phyloP scores from a whole-genome alignment of 768 basidiomycete species.

The Suillus subaureus region DNA sequence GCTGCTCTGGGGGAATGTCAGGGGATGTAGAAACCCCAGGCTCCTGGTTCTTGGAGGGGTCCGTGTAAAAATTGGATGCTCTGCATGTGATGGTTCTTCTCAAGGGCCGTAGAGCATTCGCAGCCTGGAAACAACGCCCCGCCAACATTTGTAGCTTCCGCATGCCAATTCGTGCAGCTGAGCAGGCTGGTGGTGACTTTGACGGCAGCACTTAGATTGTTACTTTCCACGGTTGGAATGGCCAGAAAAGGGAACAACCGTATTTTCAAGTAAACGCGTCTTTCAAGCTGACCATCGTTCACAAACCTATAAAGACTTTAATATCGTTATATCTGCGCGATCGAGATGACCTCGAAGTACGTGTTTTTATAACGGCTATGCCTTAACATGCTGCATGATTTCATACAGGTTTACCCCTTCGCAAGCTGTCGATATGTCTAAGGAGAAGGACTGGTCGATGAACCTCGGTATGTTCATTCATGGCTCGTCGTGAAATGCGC shows the following conservation, averaged over 20 bases:
- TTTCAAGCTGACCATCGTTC: background rate
- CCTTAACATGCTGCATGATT: background rate
- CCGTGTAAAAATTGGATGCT: conserved; percentile 54
- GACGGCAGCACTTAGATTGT: background rate
- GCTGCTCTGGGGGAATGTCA: conserved; percentile 51
- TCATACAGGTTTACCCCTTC: conserved; percentile 58
- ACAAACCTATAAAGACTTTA: background rate
- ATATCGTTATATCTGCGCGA: background rate
- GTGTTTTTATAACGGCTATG: background rate
- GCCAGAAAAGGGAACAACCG: background rate
- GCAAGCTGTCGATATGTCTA: conserved; percentile 56
- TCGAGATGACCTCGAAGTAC: conserved; percentile 2
- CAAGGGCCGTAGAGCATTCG: background rate
- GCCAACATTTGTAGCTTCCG: background rate
- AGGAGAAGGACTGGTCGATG: conserved; percentile 74
- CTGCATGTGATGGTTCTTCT: conserved; percentile 14
- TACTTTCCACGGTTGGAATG: background rate
- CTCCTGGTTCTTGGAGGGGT: conserved; percentile 36
- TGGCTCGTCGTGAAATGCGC: conserved; percentile 1
- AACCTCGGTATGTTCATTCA: conserved; percentile 52
- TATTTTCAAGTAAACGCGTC: background rate
- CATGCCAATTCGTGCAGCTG: background rate
- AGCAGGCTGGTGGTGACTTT: background rate
- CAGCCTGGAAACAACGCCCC: background rate
- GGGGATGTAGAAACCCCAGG: conserved; percentile 60